Evolutionary conservation across 345 rosid species (phyloP).

Genomic region (Populus simonii): DNA sequence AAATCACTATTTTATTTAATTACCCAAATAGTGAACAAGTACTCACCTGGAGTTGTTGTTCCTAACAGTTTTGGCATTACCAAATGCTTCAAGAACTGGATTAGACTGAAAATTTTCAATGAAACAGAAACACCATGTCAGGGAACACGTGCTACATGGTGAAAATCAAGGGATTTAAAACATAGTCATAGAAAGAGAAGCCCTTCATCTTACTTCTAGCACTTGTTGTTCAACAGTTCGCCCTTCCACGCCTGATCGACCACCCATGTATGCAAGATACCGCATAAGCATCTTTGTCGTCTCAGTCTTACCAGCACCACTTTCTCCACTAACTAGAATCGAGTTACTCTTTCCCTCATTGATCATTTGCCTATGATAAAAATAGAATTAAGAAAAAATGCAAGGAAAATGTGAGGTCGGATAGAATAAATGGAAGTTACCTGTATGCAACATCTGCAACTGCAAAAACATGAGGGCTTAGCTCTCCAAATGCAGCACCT

Average conservation of each 20-base stretch:
- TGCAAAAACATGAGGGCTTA: slow-evolving; percentile 98
- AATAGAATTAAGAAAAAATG: slow-evolving; percentile 29
- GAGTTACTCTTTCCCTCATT: slow-evolving; percentile 99
- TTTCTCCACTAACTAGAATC: slow-evolving; percentile 99
- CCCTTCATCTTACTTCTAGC: slow-evolving; percentile 67
- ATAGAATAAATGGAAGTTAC: slow-evolving; percentile 35
- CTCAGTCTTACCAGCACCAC: slow-evolving; percentile 99
- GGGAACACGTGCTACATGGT: slow-evolving; percentile 17
- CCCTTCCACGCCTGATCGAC: slow-evolving; percentile 99
- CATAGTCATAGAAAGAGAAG: slow-evolving; percentile 3
- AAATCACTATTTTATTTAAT: neutral
- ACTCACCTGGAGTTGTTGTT: slow-evolving; percentile 93
- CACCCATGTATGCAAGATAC: slow-evolving; percentile 96
- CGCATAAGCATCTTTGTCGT: slow-evolving; percentile 99
- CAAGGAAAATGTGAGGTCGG: slow-evolving; percentile 11
- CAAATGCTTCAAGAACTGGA: slow-evolving; percentile 99
- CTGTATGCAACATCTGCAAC: slow-evolving; percentile 98
- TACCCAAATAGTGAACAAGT: neutral
- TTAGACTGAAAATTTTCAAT: slow-evolving; percentile 65
- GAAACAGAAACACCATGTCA: slow-evolving; percentile 27
- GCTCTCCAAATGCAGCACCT: slow-evolving; percentile 97
- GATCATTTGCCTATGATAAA: slow-evolving; percentile 78
- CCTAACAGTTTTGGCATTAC: slow-evolving; percentile 97
- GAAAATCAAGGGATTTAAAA: neutral
- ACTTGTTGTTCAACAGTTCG: slow-evolving; percentile 99